Evolutionary conservation across 768 basidiomycete genomes (phyloP), one percentile per base, ranked within the genome.

Genomic region (Lyophyllum semitale): DNA sequence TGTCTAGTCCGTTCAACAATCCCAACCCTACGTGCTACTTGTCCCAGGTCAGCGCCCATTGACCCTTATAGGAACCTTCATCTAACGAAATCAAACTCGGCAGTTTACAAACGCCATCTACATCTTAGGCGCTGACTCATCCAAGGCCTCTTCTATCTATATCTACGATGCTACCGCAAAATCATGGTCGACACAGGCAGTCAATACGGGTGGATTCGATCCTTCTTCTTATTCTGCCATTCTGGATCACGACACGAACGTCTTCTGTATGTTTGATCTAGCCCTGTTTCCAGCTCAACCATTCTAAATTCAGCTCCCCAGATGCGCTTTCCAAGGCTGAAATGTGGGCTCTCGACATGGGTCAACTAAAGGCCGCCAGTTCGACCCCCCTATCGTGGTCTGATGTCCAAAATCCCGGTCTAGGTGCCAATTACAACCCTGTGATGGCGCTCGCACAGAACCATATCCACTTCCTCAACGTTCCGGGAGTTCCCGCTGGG

Each of bases 211-310:
- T 32, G 70, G 69, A 50, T 87, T 89, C 61, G 85, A 94, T 67
- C 80, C 84, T 4, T 69, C 77, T 2, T 81, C 83, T 18, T 88
- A 86, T 63, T 78, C 75, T 25, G 82, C 89, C 25, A 85, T 96
- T 57, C 81, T 98, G 30, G 95, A 98, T 73, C 95, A 96, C 60
- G 95, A 98, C 69, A 98, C 95, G 47, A 95, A 96, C 58, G 84
- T 88, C 56, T 88, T 97, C 73, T 95, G 88, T 89, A 68, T 59
- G 78, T 71, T 49, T 49, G 41, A 50, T 43, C 20, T 23, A 38
- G 8, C 3, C 37, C 27, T 42, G 46, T 35, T 15, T 32, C 42
- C 11, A 33, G 4, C 50, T 12, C 26, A 49, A 30, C 47, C 2
- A 15, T 55, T 27, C 58, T 47, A 35, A 50, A 29, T 15, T 52